These are phyloP conservation scores for Leccinum subrobustum DNA, from an alignment of 1,284 basidiomycete species.

Conservation along the genomic window DNA sequence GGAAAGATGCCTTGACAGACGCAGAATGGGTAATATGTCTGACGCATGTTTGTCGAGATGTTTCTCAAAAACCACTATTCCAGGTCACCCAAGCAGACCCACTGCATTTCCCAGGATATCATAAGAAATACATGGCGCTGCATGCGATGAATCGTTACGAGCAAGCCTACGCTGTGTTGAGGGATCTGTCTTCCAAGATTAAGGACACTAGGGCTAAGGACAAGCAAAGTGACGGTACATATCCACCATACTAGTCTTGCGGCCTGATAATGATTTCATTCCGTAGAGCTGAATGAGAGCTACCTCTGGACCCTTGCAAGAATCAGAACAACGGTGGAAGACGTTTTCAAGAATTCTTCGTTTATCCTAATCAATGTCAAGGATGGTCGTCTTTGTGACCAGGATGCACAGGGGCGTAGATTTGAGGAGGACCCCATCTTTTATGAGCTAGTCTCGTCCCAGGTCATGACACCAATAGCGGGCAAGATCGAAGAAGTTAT, in stretches of 20 bases:
- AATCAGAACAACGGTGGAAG: background rate
- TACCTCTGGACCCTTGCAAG: background rate
- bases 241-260: background rate
- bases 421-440: constrained; percentile 6
- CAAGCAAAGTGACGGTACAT: background rate
- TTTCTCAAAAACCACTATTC: background rate
- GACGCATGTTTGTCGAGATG: background rate
- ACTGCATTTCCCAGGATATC: constrained; percentile 5
- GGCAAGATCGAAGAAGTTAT: constrained; percentile 6
- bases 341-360: constrained; percentile 1
- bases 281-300: constrained; percentile 4
- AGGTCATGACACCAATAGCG: background rate
- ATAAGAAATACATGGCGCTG: constrained; percentile 6
- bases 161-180: background rate
- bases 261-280: background rate
- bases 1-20: background rate
- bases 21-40: constrained; percentile 4
- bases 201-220: background rate
- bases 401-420: background rate
- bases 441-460: constrained; percentile 10
- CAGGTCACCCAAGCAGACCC: constrained; percentile 11
- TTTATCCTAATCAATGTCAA: constrained; percentile 12
- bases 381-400: constrained; percentile 10
- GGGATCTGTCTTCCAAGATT: background rate
- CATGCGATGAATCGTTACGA: background rate